Conservation (phyloP, 2,329 filamentous ascomycete genomes). For the Phyllosticta capitalensis region DNA sequence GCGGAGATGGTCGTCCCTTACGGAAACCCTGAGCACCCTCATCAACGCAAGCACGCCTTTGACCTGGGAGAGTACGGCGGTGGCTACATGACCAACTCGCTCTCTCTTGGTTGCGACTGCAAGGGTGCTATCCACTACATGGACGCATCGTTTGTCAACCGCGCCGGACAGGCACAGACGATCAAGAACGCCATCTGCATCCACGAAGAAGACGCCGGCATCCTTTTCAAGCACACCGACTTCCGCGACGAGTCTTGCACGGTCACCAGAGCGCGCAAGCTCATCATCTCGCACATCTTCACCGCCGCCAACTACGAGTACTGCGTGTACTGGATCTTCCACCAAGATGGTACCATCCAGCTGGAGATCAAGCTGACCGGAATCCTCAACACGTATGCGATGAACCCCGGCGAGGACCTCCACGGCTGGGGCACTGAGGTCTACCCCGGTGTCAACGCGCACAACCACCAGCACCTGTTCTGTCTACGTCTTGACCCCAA, state of each 20-base stretch:
- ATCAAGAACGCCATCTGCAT: constrained; percentile 95
- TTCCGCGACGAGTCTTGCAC: constrained; percentile 84
- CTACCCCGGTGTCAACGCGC: constrained; percentile 82
- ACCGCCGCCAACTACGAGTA: constrained; percentile 97
- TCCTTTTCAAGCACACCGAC: constrained; percentile 89
- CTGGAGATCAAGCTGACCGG: constrained; percentile 84
- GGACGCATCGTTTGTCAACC: constrained; percentile 75
- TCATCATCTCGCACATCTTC: constrained; percentile 85
- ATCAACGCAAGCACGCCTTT: constrained; percentile 74
- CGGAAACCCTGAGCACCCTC: constrained; percentile 69
- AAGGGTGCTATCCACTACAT: constrained; percentile 89
- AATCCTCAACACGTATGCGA: constrained; percentile 83
- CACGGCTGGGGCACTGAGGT: constrained; percentile 87
- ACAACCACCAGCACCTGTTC: constrained; percentile 95
- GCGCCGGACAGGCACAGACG: constrained; percentile 61
- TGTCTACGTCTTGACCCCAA: constrained; percentile 81
- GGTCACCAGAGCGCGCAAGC: constrained; percentile 75
- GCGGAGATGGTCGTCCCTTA: constrained; percentile 94
- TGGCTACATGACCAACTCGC: constrained; percentile 74
- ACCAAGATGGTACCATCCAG: constrained; percentile 86
- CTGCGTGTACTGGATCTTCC: constrained; percentile 78
- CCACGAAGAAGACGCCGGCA: constrained; percentile 86
- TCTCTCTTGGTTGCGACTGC: constrained; percentile 72
- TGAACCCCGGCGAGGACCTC: constrained; percentile 71
- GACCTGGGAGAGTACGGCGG: constrained; percentile 74